Conservation (phyloP, 331 rosid species). For the Malus hybrid region DNA sequence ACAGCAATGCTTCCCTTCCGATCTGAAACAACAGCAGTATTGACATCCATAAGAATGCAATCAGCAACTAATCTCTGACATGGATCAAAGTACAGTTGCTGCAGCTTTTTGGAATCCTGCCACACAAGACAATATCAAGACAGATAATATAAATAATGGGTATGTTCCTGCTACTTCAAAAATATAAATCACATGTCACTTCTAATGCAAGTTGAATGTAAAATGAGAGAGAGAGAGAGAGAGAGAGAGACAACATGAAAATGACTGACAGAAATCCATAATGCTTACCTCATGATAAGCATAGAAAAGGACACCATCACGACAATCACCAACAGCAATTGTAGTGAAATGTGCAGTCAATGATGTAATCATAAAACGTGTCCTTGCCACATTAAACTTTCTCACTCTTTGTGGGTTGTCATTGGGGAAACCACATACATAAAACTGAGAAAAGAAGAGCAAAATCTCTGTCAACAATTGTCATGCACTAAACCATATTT, state of each 20-base stretch:
- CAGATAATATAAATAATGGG: not conserved
- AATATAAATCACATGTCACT: not conserved
- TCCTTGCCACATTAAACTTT: conserved; percentile 59
- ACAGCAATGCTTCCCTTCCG: conserved; percentile 93
- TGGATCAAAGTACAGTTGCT: conserved; percentile 78
- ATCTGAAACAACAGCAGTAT: conserved; percentile 89
- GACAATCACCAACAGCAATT: conserved; percentile 95
- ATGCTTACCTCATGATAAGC: conserved; percentile 77
- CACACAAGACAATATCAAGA: conserved; percentile 26
- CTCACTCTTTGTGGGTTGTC: conserved; percentile 75
- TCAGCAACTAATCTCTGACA: conserved; percentile 84
- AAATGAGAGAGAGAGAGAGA: not conserved
- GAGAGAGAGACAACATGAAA: not conserved
- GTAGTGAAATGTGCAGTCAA: conserved; percentile 72
- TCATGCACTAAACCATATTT: not conserved
- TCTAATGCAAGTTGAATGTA: not conserved
- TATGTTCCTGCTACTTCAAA: too few relatives aligned
- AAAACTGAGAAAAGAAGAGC: conserved; percentile 58
- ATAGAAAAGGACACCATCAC: conserved; percentile 83
- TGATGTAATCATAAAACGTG: conserved; percentile 64
- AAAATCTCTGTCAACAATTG: conserved; percentile 16
- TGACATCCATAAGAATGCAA: conserved; percentile 75
- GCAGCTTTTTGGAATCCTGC: conserved; percentile 70
- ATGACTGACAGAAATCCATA: not conserved
- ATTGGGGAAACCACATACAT: conserved; percentile 78